Evolutionary conservation across 2,329 filamentous ascomycete species (phyloP).

Genomic region (Clonostachys rosea): DNA sequence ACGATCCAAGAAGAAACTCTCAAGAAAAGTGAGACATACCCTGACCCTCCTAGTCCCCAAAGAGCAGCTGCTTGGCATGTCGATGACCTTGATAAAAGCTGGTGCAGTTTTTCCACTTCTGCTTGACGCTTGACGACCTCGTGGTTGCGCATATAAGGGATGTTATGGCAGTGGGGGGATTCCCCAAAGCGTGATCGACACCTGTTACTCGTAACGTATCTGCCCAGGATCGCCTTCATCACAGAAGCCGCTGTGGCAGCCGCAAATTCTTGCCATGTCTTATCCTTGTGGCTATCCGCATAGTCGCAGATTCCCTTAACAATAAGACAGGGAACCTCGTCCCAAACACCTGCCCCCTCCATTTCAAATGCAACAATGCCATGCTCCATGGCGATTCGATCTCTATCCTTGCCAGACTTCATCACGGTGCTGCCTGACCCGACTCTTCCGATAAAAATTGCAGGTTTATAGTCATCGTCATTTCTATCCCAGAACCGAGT

Average conservation of each 20-base stretch:
- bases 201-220: no score
- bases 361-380: slow-evolving; percentile 17
- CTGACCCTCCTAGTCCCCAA: slow-evolving; percentile 17
- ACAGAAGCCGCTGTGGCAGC: slow-evolving; percentile 25
- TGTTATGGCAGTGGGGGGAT: not conserved
- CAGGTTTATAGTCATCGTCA: not conserved
- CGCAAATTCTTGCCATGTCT: slow-evolving; percentile 29
- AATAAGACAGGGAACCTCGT: slow-evolving; percentile 24
- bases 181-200: no score
- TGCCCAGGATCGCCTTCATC: slow-evolving; percentile 7
- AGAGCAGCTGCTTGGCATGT: slow-evolving; percentile 12
- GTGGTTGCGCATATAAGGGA: slow-evolving; percentile 15
- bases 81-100: slow-evolving; percentile 7
- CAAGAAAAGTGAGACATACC: slow-evolving; percentile 7
- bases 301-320: slow-evolving; percentile 32
- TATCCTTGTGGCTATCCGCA: slow-evolving; percentile 13
- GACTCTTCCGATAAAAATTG: not conserved
- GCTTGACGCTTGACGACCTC: slow-evolving; percentile 12
- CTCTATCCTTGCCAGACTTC: not conserved
- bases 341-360: slow-evolving; percentile 23
- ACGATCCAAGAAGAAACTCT: not conserved
- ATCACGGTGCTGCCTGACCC: not conserved
- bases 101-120: slow-evolving; percentile 10
- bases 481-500: no score
- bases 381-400: not conserved